A percentile compares a stretch with the other conserved stretches of the same genome.
These are phyloP conservation scores for Diaporthe amygdali DNA, from an alignment of 2,329 filamentous ascomycete species.

Conservation along the genomic window DNA sequence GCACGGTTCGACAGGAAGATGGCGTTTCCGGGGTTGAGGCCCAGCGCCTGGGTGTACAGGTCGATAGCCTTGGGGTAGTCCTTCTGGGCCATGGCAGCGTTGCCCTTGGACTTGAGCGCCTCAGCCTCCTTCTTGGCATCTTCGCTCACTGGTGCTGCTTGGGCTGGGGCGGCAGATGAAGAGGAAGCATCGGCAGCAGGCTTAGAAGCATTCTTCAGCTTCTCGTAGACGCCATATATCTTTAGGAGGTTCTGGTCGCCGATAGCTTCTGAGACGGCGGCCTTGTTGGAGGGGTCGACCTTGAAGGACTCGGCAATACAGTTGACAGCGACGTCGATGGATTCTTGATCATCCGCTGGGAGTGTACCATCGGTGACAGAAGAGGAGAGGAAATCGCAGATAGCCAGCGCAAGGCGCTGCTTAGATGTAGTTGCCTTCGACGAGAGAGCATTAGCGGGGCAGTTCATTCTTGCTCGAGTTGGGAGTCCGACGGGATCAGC, in stretches of 20 bases:
- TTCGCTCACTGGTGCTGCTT: constrained; percentile 46
- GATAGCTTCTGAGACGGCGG: constrained; percentile 76
- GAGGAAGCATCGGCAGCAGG: constrained; percentile 42
- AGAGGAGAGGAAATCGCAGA: constrained; percentile 90
- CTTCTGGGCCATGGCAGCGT: constrained; percentile 93
- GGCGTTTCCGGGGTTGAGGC: constrained; percentile 81
- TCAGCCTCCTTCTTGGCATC: constrained; percentile 82
- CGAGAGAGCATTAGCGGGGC: constrained; percentile 2
- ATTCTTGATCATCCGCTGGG: constrained; percentile 85
- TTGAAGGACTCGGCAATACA: constrained; percentile 97
- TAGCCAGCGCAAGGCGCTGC: constrained; percentile 93
- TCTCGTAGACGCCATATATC: constrained; percentile 97
- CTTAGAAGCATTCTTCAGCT: constrained; percentile 69
- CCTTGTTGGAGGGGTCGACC: constrained; percentile 81
- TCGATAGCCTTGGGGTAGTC: constrained; percentile 85
- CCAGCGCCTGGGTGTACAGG: constrained; percentile 85
- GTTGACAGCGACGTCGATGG: constrained; percentile 90
- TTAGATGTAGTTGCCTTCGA: constrained; percentile 55
- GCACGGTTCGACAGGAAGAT: constrained; percentile 98
- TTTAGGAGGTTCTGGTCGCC: constrained; percentile 86
- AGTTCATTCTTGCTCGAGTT: not conserved
- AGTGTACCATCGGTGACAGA: constrained; percentile 90
- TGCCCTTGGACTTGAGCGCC: constrained; percentile 85
- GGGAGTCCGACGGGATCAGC: not conserved
- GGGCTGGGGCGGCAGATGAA: constrained; percentile 49